phyloP scores from a whole-genome alignment of 2,329 filamentous ascomycete genomes.

The Bipolaris bicolor region DNA sequence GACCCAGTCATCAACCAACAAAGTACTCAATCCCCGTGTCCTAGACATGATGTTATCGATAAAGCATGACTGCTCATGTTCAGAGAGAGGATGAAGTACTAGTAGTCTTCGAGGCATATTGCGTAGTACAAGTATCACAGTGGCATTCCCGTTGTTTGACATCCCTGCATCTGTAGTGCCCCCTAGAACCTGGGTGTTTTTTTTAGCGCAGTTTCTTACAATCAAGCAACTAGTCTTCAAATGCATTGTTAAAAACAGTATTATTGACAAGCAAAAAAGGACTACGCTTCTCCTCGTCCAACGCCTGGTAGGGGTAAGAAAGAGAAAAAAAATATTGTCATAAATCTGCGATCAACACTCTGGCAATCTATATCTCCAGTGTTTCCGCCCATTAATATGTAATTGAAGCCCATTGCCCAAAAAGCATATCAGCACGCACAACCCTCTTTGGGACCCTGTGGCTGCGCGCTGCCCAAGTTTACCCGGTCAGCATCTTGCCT shows the following conservation, averaged over 20 bases:
- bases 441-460: constrained; percentile 81
- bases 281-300: not conserved
- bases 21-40: too few relatives aligned
- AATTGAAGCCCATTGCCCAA: not conserved
- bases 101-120: too few relatives aligned
- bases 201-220: not conserved
- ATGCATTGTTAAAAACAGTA: not conserved
- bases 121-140: too few relatives aligned
- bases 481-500: constrained; percentile 72
- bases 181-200: not conserved
- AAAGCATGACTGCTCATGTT: too few relatives aligned
- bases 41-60: too few relatives aligned
- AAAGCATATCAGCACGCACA: constrained; percentile 74
- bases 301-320: not conserved
- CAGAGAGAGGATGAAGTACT: too few relatives aligned
- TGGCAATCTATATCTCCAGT: constrained; percentile 1
- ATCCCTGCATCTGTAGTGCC: too few relatives aligned
- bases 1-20: too few relatives aligned
- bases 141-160: too few relatives aligned
- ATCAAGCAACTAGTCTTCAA: not conserved
- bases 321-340: not conserved
- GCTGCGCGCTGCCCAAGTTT: constrained; percentile 74
- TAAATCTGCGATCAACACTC: not conserved
- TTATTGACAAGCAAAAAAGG: constrained; percentile 2
- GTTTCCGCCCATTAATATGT: not conserved